A percentile compares a stretch with the other conserved stretches of the same genome.
Evolutionary conservation across 345 rosid species (phyloP).

Genomic region (Cardamine chenopodiifolia): DNA sequence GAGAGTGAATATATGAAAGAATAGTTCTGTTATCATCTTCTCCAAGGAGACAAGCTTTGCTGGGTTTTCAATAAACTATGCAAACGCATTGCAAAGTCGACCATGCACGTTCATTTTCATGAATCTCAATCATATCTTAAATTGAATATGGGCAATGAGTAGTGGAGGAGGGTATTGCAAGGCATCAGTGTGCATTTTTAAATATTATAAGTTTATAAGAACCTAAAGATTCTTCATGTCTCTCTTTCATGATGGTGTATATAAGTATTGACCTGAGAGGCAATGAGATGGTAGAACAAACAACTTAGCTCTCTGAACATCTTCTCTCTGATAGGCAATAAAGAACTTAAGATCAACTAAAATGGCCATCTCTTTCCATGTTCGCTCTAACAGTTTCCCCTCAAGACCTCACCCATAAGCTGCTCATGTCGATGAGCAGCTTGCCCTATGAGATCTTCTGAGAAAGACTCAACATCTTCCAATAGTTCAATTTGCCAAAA

Average conservation of each 20-base stretch:
- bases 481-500: no score
- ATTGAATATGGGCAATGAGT: conserved; percentile 8
- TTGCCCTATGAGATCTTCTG: conserved; percentile 31
- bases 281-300: background rate
- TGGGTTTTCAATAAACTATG: conserved; percentile 12
- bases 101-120: conserved; percentile 4
- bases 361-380: conserved; percentile 8
- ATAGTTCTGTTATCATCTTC: conserved; percentile 7
- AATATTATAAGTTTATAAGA: background rate
- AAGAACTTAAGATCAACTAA: background rate
- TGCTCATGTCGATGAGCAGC: conserved; percentile 27
- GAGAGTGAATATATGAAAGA: conserved; percentile 10
- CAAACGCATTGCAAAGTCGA: background rate
- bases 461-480: conserved; percentile 42
- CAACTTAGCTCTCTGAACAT: background rate
- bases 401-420: conserved; percentile 29
- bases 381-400: conserved; percentile 40
- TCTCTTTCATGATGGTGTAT: conserved; percentile 15
- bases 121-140: conserved; percentile 15
- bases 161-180: background rate
- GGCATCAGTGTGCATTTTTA: background rate
- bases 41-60: conserved; percentile 13
- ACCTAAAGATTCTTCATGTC: background rate
- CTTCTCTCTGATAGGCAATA: background rate
- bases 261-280: background rate